A percentile compares a stretch with the other conserved stretches of the same genome.
phyloP scores from a whole-genome alignment of 331 rosid genomes.

The Malus hybrid region DNA sequence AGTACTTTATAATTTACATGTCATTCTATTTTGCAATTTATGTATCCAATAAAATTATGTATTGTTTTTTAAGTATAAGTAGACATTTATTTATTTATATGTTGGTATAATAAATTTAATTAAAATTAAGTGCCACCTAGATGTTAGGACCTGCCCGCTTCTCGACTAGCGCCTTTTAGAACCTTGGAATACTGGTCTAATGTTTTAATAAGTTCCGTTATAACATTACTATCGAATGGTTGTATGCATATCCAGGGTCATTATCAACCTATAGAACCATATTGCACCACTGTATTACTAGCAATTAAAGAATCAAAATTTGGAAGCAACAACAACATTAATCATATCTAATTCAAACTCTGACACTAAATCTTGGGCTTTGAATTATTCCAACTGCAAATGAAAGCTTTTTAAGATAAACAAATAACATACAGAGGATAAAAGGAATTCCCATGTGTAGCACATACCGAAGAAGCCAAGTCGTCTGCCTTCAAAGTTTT shows the following conservation, averaged over 20 bases:
- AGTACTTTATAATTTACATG: no score
- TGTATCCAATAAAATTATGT: no score
- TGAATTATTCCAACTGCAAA: neutral
- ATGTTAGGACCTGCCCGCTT: no score
- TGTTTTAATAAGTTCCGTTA: neutral
- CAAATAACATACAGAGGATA: constrained; percentile 5
- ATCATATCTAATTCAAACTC: neutral
- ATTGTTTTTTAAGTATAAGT: no score
- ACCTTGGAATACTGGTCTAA: neutral
- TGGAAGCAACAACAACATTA: neutral
- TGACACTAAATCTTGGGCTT: neutral
- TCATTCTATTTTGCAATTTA: no score
- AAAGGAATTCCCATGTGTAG: constrained; percentile 6
- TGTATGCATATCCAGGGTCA: neutral
- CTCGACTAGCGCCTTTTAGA: no score
- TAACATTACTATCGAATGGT: neutral
- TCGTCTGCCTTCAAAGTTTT: constrained; percentile 95
- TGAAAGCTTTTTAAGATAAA: neutral
- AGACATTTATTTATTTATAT: no score
- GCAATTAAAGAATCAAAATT: neutral
- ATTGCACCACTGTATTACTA: neutral
- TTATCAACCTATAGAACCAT: neutral
- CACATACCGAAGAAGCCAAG: constrained; percentile 94
- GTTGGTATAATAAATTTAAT: no score
- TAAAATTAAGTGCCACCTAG: no score